A percentile compares a stretch with the other conserved stretches of the same genome.
These are phyloP conservation scores for Globisporangium barbulae DNA, from an alignment of 352 stramenopile genomes.

Conservation along the genomic window DNA sequence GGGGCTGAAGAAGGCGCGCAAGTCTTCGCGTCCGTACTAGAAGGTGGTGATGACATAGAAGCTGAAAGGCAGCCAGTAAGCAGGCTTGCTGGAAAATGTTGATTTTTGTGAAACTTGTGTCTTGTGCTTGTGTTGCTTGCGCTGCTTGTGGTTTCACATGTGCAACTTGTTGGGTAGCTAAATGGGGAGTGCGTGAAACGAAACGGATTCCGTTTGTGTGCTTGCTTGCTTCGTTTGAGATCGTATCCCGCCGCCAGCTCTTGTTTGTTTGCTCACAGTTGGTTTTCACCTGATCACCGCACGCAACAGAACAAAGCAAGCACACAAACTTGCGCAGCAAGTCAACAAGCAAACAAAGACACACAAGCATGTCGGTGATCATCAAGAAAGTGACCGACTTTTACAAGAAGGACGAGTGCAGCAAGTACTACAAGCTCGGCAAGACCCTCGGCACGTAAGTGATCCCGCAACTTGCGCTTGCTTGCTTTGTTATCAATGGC, in stretches of 20 bases:
- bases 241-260: too few species aligned
- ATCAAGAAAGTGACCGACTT: slow-evolving; percentile 88
- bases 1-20: slow-evolving; percentile 68
- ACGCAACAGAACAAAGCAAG: not conserved
- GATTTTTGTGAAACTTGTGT: too few species aligned
- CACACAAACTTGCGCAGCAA: not conserved
- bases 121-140: not conserved
- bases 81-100: not conserved
- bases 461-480: not conserved
- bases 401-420: slow-evolving; percentile 87
- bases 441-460: slow-evolving; percentile 87
- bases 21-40: slow-evolving; percentile 72
- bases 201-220: not conserved
- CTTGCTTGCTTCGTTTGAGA: not conserved
- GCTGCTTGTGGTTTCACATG: not conserved
- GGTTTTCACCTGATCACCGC: not conserved
- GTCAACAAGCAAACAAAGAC: slow-evolving; percentile 1
- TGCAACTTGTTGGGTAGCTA: not conserved
- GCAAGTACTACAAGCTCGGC: slow-evolving; percentile 89
- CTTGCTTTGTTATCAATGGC: not conserved
- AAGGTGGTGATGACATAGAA: not conserved
- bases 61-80: not conserved
- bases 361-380: slow-evolving; percentile 53
- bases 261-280: slow-evolving; percentile 2
- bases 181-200: not conserved